Conservation (phyloP, 495 filamentous ascomycete genomes). For the Tuber umbilicatum region DNA sequence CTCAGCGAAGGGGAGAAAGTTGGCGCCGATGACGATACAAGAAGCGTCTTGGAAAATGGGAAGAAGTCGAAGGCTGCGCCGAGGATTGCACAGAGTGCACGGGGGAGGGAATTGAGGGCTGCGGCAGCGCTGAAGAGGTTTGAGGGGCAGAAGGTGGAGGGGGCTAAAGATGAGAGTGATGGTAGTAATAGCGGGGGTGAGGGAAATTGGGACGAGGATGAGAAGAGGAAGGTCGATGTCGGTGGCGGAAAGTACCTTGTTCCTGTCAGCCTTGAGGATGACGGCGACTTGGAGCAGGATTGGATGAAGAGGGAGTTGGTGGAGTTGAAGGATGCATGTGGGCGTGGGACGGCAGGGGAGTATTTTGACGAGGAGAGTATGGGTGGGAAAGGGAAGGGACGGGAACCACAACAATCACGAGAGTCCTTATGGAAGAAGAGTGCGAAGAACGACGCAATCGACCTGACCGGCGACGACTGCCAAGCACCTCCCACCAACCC, state of each 20-base stretch:
- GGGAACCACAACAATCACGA: neutral
- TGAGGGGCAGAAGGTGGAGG: slow-evolving; percentile 49
- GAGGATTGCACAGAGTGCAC: slow-evolving; percentile 59
- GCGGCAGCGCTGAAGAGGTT: slow-evolving; percentile 71
- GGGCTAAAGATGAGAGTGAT: slow-evolving; percentile 30
- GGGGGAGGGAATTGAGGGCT: slow-evolving; percentile 68
- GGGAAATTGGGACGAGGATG: slow-evolving; percentile 38
- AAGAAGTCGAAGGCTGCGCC: slow-evolving; percentile 66
- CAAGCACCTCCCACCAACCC: slow-evolving; percentile 4
- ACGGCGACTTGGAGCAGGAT: slow-evolving; percentile 49
- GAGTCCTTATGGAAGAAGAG: slow-evolving; percentile 13
- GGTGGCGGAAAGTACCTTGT: slow-evolving; percentile 57
- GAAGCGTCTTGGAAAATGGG: slow-evolving; percentile 60
- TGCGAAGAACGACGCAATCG: slow-evolving; percentile 26
- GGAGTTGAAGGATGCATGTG: slow-evolving; percentile 47
- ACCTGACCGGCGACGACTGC: slow-evolving; percentile 19
- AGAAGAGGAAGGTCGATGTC: slow-evolving; percentile 50
- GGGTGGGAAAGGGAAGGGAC: slow-evolving; percentile 5
- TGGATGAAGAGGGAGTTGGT: slow-evolving; percentile 57
- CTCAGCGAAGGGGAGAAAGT: slow-evolving; percentile 54
- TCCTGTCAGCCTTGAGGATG: slow-evolving; percentile 66
- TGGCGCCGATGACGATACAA: slow-evolving; percentile 58
- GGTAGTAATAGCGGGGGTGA: slow-evolving; percentile 38
- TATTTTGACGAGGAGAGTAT: slow-evolving; percentile 20
- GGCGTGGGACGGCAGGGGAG: slow-evolving; percentile 12